phyloP scores from a whole-genome alignment of 202 grass and related monocot species.

The Hordeum pubiflorum region DNA sequence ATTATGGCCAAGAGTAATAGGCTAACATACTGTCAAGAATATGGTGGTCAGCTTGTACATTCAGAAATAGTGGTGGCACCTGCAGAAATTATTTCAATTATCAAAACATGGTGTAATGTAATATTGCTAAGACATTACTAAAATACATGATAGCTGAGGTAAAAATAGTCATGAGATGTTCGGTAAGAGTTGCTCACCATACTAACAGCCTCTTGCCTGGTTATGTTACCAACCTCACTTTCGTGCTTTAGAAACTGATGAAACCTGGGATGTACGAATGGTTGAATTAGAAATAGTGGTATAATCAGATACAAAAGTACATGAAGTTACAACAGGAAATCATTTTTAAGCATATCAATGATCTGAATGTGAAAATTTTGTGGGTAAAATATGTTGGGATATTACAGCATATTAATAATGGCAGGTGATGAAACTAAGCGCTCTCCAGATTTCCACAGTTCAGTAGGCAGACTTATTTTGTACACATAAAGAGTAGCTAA shows the following conservation, averaged over 20 bases:
- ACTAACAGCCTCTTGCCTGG: conserved; percentile 99
- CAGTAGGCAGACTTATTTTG: neutral
- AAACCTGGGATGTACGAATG: conserved; percentile 50
- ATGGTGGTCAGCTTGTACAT: conserved; percentile 66
- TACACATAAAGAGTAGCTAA: neutral
- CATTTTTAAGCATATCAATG: conserved; percentile 12
- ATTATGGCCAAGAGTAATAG: conserved; percentile 6
- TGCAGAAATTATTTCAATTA: conserved; percentile 34
- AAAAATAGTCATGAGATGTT: neutral
- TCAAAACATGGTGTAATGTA: conserved; percentile 1
- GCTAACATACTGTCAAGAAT: conserved; percentile 81
- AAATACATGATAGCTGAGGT: neutral
- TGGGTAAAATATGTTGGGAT: neutral
- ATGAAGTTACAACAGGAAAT: neutral
- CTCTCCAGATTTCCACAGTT: neutral
- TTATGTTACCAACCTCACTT: conserved; percentile 95
- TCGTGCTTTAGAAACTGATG: conserved; percentile 93
- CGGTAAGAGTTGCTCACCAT: conserved; percentile 51
- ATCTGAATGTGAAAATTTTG: conserved; percentile 7
- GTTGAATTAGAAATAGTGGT: neutral
- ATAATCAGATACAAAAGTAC: conserved; percentile 17
- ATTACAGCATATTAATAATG: neutral
- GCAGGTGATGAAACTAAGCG: neutral
- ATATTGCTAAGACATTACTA: neutral
- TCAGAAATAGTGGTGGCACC: conserved; percentile 81